A percentile compares a stretch with the other conserved stretches of the same genome.
These are phyloP conservation scores for Fusarium chuoi DNA, from an alignment of 2,329 filamentous ascomycete genomes.

Conservation along the genomic window DNA sequence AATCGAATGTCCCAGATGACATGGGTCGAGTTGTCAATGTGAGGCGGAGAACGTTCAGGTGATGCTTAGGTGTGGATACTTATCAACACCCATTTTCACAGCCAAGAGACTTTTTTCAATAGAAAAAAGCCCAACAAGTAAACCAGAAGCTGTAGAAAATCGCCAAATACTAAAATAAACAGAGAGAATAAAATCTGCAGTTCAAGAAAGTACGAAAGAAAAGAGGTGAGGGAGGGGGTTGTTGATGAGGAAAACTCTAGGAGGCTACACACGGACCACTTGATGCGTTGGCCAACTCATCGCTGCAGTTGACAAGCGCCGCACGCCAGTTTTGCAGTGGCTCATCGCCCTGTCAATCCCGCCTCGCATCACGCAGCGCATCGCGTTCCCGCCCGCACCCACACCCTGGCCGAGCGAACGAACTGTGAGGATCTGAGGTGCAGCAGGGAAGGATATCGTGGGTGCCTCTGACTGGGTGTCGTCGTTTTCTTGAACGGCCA, in stretches of 20 bases:
- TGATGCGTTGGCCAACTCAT: conserved; percentile 57
- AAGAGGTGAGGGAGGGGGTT: conserved; percentile 37
- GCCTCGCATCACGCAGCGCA: conserved; percentile 37
- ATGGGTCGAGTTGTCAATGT: conserved; percentile 32
- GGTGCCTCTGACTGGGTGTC: conserved; percentile 30
- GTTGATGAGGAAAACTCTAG: conserved; percentile 44
- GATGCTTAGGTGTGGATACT: conserved; percentile 36
- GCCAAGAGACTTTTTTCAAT: not conserved
- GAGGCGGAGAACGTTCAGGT: conserved; percentile 33
- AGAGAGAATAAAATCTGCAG: conserved; percentile 1
- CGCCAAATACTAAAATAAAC: not conserved
- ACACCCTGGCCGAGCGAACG: conserved; percentile 30
- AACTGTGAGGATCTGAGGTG: conserved; percentile 36
- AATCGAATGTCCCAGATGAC: conserved; percentile 22
- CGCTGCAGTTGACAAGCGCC: conserved; percentile 55
- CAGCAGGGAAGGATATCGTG: conserved; percentile 34
- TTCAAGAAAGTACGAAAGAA: conserved; percentile 24
- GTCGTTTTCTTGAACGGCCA: conserved; percentile 27
- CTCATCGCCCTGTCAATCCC: conserved; percentile 41
- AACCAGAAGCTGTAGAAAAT: not conserved
- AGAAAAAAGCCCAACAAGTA: not conserved
- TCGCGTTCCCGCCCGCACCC: conserved; percentile 33
- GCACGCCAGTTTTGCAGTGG: conserved; percentile 38
- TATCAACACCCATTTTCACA: conserved; percentile 24
- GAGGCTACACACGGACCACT: conserved; percentile 55